These are phyloP conservation scores for Dioszegia aurantiaca DNA, from an alignment of 768 basidiomycete genomes.

Conservation along the genomic window DNA sequence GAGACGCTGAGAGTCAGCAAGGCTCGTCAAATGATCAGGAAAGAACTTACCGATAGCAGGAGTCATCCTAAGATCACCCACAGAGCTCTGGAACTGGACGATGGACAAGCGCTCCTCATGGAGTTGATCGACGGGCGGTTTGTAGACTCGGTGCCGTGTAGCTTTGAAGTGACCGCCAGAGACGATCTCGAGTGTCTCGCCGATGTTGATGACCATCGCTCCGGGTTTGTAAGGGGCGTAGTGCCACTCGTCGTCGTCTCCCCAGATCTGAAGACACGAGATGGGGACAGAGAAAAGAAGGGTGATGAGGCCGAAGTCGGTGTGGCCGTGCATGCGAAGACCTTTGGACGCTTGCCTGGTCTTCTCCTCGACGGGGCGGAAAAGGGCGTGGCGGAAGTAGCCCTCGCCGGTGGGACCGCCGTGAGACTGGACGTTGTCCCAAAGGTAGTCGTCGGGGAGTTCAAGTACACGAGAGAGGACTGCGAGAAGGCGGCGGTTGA, in stretches of 20 bases:
- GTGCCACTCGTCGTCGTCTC: conserved; percentile 36
- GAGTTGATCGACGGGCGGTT: conserved; percentile 30
- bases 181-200: conserved; percentile 39
- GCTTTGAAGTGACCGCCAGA: conserved; percentile 41
- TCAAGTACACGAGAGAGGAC: conserved; percentile 41
- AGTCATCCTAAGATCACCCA: conserved; percentile 33
- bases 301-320: conserved; percentile 37
- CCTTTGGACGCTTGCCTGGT: conserved; percentile 17
- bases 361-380: conserved; percentile 22
- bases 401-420: conserved; percentile 26
- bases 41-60: conserved; percentile 25
- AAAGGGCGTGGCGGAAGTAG: conserved; percentile 35
- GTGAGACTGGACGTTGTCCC: conserved; percentile 34
- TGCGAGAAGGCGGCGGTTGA: conserved; percentile 36
- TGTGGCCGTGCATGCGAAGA: conserved; percentile 32
- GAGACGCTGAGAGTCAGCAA: conserved; percentile 30
- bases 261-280: conserved; percentile 43
- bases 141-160: conserved; percentile 34
- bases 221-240: conserved; percentile 39
- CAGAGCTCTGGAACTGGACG: conserved; percentile 30
- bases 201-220: conserved; percentile 44
- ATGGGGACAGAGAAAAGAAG: conserved; percentile 44
- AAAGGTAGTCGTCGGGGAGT: conserved; percentile 38
- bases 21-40: too few relatives aligned
- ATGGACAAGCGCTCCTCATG: conserved; percentile 29